Evolutionary conservation across 148 eudicot genomes (phyloP).

Genomic region (Chenopodium suecicum): DNA sequence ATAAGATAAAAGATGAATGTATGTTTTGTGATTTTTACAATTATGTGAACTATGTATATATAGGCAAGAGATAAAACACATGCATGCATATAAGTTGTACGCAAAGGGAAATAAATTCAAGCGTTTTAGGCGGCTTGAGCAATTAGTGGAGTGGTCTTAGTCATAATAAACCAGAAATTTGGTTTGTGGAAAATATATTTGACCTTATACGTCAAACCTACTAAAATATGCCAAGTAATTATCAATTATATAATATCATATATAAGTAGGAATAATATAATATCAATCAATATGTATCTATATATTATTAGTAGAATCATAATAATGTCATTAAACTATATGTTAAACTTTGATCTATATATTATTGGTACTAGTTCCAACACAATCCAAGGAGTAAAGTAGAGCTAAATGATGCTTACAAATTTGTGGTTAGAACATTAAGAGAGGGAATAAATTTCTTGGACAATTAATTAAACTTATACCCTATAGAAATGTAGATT

Average conservation of each 20-base stretch:
- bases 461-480: not conserved
- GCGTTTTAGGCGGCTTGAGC: conserved; percentile 10
- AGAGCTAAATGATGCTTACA: not conserved
- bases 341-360: not conserved
- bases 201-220: conserved; percentile 10
- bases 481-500: not conserved
- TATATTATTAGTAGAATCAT: too few relatives aligned
- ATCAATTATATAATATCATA: not conserved
- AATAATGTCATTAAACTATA: not conserved
- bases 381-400: not conserved
- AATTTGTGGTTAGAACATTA: not conserved
- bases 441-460: not conserved
- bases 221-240: not conserved
- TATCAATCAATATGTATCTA: not conserved
- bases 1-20: not conserved
- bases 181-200: conserved; percentile 16
- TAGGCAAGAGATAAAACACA: not conserved
- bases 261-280: too few relatives aligned
- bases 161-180: conserved; percentile 27
- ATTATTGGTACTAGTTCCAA: not conserved
- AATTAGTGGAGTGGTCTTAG: conserved; percentile 22
- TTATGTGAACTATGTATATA: conserved; percentile 9
- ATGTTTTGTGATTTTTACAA: not conserved
- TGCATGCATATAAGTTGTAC: conserved; percentile 9
- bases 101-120: not conserved